Evolutionary conservation across 2,329 filamentous ascomycete genomes (phyloP), one percentile per base, ranked within the genome.

Genomic region (Cladophialophora immunda): DNA sequence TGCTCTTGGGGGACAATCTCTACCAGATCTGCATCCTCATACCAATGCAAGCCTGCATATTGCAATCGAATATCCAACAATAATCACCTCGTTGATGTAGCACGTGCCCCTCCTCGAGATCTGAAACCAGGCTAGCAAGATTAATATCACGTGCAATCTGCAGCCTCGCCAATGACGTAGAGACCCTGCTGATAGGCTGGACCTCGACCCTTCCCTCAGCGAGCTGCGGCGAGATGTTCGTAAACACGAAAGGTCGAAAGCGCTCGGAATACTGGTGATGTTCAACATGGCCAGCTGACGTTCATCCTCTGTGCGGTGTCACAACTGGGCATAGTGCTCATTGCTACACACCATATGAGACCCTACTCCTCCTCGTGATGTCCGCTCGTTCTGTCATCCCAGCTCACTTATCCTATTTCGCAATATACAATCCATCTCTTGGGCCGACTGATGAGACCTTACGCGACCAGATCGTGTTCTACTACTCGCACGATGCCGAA

Each of bases 371-470:
- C 50, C 32, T 36, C 32, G 59, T 58, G 45, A 68, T 68, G 66
- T 66, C 66, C 56, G 17, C 58, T 27, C 47, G 45, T n/a, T 45
- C 57, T 41, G 78, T 91, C 70, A 82, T 89, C 36, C 94, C 95
- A 52, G 94, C 94, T 38, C 92, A 92, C 76, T 87, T 98, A 32
- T 91, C 92, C 74, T 98, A 95, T 78, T 86, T 99, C 54, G 89
- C 94, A 77, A 96, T 99, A 77, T 99, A 97, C 84, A 98, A 97
- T 78, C 95, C 96, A 36, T 88, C 90, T 5, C 86, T 96, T 53
- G 90, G 91, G 74, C 84, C 77, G 38, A 87, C 86, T 77, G 91
- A 93, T 76, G 90, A 93, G 75, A 91, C 89, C 2, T 82, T 94
- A 70, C 83, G 86, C 58, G 86, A 94, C 73, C 92, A 99, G 80